Percentiles rank a stretch among this genome's conserved stretches.
phyloP scores from a whole-genome alignment of 306 rosid genomes.

The Argentina anserina region DNA sequence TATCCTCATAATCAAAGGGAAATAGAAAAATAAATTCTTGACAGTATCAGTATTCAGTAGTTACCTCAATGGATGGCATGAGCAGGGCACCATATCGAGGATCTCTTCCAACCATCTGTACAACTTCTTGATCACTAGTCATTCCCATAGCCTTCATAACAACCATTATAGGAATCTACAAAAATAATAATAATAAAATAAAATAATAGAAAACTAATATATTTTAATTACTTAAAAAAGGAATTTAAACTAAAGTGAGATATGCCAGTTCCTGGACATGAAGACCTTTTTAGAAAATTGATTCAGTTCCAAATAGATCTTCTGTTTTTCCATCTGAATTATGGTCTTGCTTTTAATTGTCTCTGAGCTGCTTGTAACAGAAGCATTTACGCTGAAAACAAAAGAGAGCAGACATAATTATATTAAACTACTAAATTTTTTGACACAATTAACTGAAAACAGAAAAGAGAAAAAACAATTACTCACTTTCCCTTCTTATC shows the following conservation, averaged over 20 bases:
- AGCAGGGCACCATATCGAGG: constrained; percentile 74
- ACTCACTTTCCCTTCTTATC: constrained; percentile 93
- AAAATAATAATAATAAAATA: too few species aligned
- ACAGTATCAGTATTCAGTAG: constrained; percentile 14
- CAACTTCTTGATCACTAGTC: constrained; percentile 83
- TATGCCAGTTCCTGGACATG: constrained; percentile 7
- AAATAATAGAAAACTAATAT: not conserved
- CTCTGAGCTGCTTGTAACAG: constrained; percentile 89
- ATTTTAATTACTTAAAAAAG: too few species aligned
- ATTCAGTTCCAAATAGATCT: constrained; percentile 69
- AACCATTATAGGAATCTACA: constrained; percentile 72
- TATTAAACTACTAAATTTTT: not conserved
- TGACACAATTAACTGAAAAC: constrained; percentile 3
- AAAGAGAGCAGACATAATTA: not conserved
- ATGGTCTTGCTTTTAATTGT: constrained; percentile 65
- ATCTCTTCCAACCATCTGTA: constrained; percentile 93
- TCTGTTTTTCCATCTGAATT: constrained; percentile 77
- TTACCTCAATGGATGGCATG: constrained; percentile 82
- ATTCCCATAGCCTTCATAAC: constrained; percentile 97
- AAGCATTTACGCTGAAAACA: constrained; percentile 65
- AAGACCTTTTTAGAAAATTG: constrained; percentile 61
- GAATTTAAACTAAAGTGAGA: constrained; percentile 9
- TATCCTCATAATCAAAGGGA: not conserved
- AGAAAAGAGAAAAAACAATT: constrained; percentile 7
- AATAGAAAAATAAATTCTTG: not conserved